Percentiles rank a stretch among this genome's conserved stretches.
These are phyloP conservation scores for Penicillium sp. DNA, from an alignment of 2,329 filamentous ascomycete species.

Conservation along the genomic window DNA sequence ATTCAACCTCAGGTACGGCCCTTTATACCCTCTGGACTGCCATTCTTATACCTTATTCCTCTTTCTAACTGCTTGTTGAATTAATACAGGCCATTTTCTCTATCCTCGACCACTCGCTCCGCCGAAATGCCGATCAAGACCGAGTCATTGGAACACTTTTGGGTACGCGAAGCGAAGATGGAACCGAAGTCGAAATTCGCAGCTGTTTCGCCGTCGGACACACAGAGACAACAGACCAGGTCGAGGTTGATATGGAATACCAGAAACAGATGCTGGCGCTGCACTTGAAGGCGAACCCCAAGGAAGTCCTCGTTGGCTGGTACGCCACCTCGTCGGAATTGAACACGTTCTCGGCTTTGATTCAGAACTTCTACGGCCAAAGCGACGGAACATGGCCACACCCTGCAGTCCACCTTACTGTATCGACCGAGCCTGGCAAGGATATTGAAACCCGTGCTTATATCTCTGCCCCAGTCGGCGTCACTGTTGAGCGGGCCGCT, in stretches of 20 bases:
- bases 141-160: constrained; percentile 96
- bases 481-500: constrained; percentile 88
- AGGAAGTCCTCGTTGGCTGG: constrained; percentile 94
- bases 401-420: constrained; percentile 95
- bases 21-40: constrained; percentile 15
- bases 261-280: constrained; percentile 98
- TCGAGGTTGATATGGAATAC: constrained; percentile 99
- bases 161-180: constrained; percentile 90
- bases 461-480: constrained; percentile 91
- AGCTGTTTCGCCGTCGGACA: constrained; percentile 97
- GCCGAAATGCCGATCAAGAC: constrained; percentile 86
- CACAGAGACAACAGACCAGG: constrained; percentile 96
- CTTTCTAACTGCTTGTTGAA: neutral
- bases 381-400: constrained; percentile 96
- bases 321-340: constrained; percentile 96
- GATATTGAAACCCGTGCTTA: constrained; percentile 89
- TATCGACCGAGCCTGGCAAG: constrained; percentile 82
- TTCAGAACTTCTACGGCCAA: constrained; percentile 99
- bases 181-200: constrained; percentile 90
- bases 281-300: constrained; percentile 88
- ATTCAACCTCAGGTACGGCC: constrained; percentile 84
- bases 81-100: constrained; percentile 57
- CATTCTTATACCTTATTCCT: too few species aligned
- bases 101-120: constrained; percentile 82
- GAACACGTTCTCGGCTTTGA: constrained; percentile 97